A percentile compares a stretch with the other conserved stretches of the same genome.
These are phyloP conservation scores for Beauveria australis DNA, from an alignment of 2,329 filamentous ascomycete species.

Conservation along the genomic window DNA sequence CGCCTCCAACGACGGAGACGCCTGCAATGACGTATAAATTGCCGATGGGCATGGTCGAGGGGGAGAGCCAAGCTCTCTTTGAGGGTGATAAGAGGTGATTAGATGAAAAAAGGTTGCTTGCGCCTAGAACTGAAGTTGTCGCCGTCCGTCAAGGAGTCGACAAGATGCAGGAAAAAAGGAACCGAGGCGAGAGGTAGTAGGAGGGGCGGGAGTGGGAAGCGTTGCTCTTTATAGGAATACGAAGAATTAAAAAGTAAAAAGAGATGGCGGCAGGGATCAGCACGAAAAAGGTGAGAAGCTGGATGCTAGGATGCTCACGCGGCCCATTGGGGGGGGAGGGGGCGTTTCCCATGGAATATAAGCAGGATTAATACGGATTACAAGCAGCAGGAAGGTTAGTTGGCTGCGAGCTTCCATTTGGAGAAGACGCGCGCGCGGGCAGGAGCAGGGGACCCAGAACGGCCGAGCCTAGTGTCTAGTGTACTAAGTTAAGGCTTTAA, in stretches of 20 bases:
- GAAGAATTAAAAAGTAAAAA: not conserved
- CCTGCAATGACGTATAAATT: conserved; percentile 29
- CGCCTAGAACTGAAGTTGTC: not conserved
- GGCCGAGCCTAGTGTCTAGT: not conserved
- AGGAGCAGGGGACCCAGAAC: not conserved
- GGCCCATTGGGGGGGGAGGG: not conserved
- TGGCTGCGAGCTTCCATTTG: not conserved
- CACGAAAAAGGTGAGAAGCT: not conserved
- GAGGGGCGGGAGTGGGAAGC: not conserved
- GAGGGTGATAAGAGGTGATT: not conserved
- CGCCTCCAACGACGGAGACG: conserved; percentile 30
- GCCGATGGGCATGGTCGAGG: conserved; percentile 21
- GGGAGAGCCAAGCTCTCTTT: not conserved
- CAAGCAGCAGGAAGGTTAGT: not conserved
- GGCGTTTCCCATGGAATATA: not conserved
- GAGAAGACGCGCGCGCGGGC: conserved; percentile 2
- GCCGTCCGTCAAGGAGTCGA: not conserved
- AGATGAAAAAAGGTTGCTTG: not conserved
- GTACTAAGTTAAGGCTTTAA: too few relatives aligned
- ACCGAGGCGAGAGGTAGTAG: not conserved
- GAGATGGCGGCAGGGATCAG: not conserved
- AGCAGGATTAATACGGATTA: not conserved
- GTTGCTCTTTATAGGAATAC: not conserved
- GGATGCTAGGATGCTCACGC: not conserved
- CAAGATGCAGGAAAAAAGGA: not conserved